Base-by-base conservation (phyloP, 2,329 filamentous ascomycete species). In the Talaromyces sp. region DNA sequence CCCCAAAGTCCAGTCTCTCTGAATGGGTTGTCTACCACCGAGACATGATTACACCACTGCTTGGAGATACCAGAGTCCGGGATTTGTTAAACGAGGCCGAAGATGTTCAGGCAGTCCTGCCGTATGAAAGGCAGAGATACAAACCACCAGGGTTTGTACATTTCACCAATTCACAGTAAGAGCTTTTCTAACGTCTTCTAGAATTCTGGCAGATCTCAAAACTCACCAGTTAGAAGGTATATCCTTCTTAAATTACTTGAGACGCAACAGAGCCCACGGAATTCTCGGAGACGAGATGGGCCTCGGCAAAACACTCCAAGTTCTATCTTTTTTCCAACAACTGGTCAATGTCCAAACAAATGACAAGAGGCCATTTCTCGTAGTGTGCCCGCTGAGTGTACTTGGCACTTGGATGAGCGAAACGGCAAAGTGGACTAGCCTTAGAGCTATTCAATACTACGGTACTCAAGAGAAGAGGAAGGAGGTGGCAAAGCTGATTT, bases 341-440 rank as follows among this genome's bases (percentile, higher is more conserved):
- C 64, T 82, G 1, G 77, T 75, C 21, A 76, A 81, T 54, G 72
- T 66, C n/a, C 65, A 74, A 21, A 19, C 10, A 12, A 1, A 5
- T 3, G 14, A n/a, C 31, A 17, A 21, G 56, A 21, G 41, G 3
- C 67, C 68, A 5, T 72, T 69, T 38, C 57, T 73, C 17, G 78
- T 83, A 0, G 74, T 83, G 0, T 82, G 81, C 59, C 81, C 81
- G 1, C 66, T 83, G 8, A 81, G 78, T 56, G 80, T 83, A 1
- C 67, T 83, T 0, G 76, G 74, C 24, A 79, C 75, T 12, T 83
- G 81, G 81, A 74, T 79, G 58, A 66, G 71, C 1, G 80, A 83
- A 65, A 70, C 76, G 4, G 69, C 69, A 43, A 80, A 77, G 65
- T 83, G 79, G 80, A 76, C 80, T 0, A 71, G 69, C 3, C 65